phyloP scores from a whole-genome alignment of 106 monocot genomes.

The Amphibolis antarctica region DNA sequence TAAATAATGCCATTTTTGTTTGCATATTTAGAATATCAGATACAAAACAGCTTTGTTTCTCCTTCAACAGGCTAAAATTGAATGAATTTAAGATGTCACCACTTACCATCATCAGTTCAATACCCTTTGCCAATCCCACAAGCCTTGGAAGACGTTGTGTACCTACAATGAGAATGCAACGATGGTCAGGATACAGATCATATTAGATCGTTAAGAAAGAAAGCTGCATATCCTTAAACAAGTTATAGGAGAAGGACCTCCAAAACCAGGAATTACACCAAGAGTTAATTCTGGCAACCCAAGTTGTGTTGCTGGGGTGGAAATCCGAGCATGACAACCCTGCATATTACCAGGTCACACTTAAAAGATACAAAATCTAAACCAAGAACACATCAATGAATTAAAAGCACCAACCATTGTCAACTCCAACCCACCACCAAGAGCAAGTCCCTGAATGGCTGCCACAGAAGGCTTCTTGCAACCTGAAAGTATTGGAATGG shows the following conservation, averaged over 20 bases:
- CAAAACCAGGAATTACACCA: slow-evolving; percentile 95
- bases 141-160: slow-evolving; percentile 99
- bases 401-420: slow-evolving; percentile 48
- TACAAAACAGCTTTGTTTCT: too few relatives aligned
- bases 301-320: slow-evolving; percentile 80
- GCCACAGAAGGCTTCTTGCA: slow-evolving; percentile 93
- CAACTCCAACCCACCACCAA: slow-evolving; percentile 94
- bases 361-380: not conserved
- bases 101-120: slow-evolving; percentile 95
- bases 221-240: not conserved
- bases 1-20: too few relatives aligned
- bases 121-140: slow-evolving; percentile 67
- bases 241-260: slow-evolving; percentile 35
- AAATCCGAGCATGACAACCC: slow-evolving; percentile 96
- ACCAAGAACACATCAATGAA: not conserved
- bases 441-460: slow-evolving; percentile 87
- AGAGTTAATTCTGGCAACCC: slow-evolving; percentile 89
- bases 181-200: not conserved
- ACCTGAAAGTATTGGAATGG: slow-evolving; percentile 25
- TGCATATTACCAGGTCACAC: slow-evolving; percentile 16
- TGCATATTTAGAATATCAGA: too few relatives aligned
- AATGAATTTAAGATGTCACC: not conserved
- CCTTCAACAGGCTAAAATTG: too few relatives aligned
- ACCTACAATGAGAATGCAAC: slow-evolving; percentile 22
- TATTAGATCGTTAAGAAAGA: not conserved